Conservation (phyloP, 345 rosid species). For the Triadica sebifera region DNA sequence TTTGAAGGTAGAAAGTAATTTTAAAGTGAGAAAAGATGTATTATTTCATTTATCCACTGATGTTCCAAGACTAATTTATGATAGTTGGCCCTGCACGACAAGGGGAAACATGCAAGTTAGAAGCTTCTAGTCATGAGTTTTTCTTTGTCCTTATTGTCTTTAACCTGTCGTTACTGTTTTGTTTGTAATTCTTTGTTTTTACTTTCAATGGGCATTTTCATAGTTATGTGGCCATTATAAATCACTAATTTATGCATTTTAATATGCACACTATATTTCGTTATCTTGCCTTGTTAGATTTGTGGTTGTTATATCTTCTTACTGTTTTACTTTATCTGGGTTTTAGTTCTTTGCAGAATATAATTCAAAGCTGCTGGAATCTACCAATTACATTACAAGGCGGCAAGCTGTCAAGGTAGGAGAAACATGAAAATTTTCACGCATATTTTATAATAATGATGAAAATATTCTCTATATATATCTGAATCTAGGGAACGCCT, state of each 20-base stretch:
- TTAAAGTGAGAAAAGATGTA: neutral
- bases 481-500: neutral
- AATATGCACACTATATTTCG: neutral
- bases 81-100: neutral
- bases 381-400: constrained; percentile 86
- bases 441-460: neutral
- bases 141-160: neutral
- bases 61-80: neutral
- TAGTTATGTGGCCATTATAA: neutral
- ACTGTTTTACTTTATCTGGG: constrained; percentile 16
- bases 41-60: neutral
- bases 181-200: neutral
- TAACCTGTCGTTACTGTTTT: neutral
- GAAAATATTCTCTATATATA: neutral
- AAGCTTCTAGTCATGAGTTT: neutral
- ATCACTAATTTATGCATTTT: neutral
- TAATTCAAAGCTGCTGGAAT: constrained; percentile 87
- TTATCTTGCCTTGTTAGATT: neutral
- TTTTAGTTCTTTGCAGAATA: constrained; percentile 84
- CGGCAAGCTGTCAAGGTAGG: constrained; percentile 92
- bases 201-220: neutral
- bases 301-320: constrained; percentile 9
- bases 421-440: neutral
- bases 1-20: neutral
- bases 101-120: neutral